Evolutionary conservation across 2,329 filamentous ascomycete genomes (phyloP), one percentile per base, ranked within the genome.

Genomic region (Penicillium sp.): DNA sequence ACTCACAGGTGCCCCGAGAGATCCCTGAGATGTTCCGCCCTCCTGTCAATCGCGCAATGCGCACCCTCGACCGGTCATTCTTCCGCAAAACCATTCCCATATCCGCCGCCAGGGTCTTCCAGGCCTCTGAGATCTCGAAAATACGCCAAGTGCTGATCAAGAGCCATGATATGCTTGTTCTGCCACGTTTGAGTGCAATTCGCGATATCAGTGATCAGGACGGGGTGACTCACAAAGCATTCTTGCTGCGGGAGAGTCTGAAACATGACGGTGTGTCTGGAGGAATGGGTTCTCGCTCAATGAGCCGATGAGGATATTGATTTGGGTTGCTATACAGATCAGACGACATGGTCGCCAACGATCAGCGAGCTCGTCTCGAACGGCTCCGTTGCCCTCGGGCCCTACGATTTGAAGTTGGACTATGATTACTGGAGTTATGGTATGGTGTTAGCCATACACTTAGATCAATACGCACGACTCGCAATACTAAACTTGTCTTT

Each of bases 351-450:
- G 86, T 87, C 87, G 38, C 60, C 79, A 4, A 78, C 75, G 26
- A 66, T 96, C 32, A 76, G 72, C 44, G 79, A 87, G 48, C 80
- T 87, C 21, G 78, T 89, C 4, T 73, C 83, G 49, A 72, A 75
- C 36, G 78, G 84, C 18, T 80, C 87, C 29, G 67, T 96, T 19
- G 77, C 76, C 13, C 65, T 97, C 21, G 71, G 89, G 1, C 84
- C 87, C 1, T 96, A 84, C 64, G 76, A 86, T 45, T 68, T 97
- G 41, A 70, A 78, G 23, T 74, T 97, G 43, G 80, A 84, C 53
- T 98, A 98, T 67, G 78, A 85, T 54, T 83, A 90, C 67, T 97
- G 89, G 87, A 84, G 74, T 35, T 91, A 94, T 62, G 74, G 85
- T 86, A 75, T 53, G 76, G 35, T 4, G 63, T 32, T 17, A 13